Evolutionary conservation across 148 eudicot species (phyloP).

Genomic region (Pharnaceum exiguum): DNA sequence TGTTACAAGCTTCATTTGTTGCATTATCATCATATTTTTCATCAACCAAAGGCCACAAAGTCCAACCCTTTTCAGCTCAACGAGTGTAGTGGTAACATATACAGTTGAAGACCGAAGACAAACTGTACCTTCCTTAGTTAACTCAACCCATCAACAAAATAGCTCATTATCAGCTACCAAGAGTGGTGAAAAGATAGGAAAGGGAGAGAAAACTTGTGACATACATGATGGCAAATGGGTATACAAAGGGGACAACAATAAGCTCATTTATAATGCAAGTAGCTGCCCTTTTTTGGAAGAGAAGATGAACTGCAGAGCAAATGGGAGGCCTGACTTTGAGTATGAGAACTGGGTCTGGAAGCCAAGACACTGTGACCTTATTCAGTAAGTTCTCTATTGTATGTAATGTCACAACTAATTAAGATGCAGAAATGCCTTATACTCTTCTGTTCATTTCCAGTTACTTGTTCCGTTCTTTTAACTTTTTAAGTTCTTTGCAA

Average conservation of each 20-base stretch:
- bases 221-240: slow-evolving; percentile 36
- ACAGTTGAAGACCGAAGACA: background rate
- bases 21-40: slow-evolving; percentile 17
- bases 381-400: slow-evolving; percentile 16
- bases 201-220: slow-evolving; percentile 12
- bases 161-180: background rate
- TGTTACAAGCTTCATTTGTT: slow-evolving; percentile 26
- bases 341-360: slow-evolving; percentile 39
- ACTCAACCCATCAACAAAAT: background rate
- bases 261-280: background rate
- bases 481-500: too few relatives aligned
- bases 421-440: too few relatives aligned
- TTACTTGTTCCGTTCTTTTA: too few relatives aligned
- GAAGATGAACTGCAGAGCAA: slow-evolving; percentile 28
- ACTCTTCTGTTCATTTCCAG: too few relatives aligned
- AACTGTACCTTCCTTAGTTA: background rate
- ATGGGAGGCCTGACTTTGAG: slow-evolving; percentile 33
- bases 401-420: too few relatives aligned
- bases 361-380: slow-evolving; percentile 30
- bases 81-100: background rate
- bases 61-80: background rate
- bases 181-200: background rate
- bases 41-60: slow-evolving; percentile 5
- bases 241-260: slow-evolving; percentile 13
- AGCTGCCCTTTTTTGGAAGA: slow-evolving; percentile 31